Evolutionary conservation across 208 protist species (phyloP), one percentile per base, ranked within the genome.

Genomic region (Leishmania aethiopica): DNA sequence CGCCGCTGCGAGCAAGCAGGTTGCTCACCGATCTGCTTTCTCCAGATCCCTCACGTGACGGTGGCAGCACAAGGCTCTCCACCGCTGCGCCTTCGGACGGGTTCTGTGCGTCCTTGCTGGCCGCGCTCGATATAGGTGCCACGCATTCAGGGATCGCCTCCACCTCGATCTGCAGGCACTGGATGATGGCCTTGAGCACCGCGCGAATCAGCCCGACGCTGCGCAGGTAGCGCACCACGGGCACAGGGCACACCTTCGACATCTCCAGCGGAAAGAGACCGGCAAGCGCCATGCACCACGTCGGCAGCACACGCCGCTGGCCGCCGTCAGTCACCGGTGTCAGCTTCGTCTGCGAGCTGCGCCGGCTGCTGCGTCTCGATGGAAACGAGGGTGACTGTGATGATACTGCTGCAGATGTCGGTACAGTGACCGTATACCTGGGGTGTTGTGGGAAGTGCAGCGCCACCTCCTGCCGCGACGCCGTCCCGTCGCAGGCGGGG

Each of bases 211-310:
- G 86, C 42, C 80, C 82, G 8, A 89, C 64, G 66, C 87, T 89
- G n/a, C 86, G 85, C 69, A 96, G 83, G 80, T 93, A 92, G n/a
- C 85, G 71, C 25, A 91, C 76, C 32, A 89, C 78, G 35, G 87
- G 73, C 32, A 77, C 74, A 37, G 84, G 83, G 59, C 62, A 88
- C 51, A 95, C 55, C 3, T 62, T 37, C 37, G 86, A 75, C 86
- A 94, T 77, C 73, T 78, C 75, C 0, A 70, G 32, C 32, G 92
- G 90, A 55, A 82, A 90, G 19, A 95, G 67, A 22, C 86, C 81
- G 0, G 90, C 86, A 22, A 95, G 84, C 37, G 91, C 45, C 57
- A 94, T 90, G 75, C 81, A 86, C 75, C 92, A 76, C 77, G 90
- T 88, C 53, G 92, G 92, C 53, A 85, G 81, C 66, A 83, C 83